phyloP scores from a whole-genome alignment of 129 eudicot species.

The Escallonia herrerae region DNA sequence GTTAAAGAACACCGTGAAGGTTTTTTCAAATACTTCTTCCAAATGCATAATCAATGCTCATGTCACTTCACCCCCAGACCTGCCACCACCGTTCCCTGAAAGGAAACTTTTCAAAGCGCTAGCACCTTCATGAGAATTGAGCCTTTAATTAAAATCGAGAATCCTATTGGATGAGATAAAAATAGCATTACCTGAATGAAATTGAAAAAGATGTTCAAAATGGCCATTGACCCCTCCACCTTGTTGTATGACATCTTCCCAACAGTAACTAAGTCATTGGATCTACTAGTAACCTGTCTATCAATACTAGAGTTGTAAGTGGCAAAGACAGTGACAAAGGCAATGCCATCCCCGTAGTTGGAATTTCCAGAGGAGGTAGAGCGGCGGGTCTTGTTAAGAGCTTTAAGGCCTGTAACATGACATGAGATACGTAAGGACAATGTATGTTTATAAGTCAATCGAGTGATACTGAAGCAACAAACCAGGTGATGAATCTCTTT shows the following conservation, averaged over 20 bases:
- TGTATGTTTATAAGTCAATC: neutral
- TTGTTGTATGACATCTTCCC: conserved; percentile 64
- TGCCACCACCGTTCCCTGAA: no score
- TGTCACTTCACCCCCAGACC: no score
- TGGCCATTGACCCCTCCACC: conserved; percentile 70
- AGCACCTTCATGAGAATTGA: no score
- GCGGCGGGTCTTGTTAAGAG: conserved; percentile 22
- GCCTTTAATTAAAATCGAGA: no score
- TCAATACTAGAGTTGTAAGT: conserved; percentile 54
- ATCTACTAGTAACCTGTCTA: conserved; percentile 21
- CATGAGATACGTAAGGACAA: neutral
- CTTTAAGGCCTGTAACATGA: conserved; percentile 36
- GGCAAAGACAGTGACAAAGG: conserved; percentile 72
- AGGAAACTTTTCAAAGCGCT: no score
- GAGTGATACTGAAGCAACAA: no score
- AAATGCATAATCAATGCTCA: no score
- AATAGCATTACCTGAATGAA: conserved; percentile 24
- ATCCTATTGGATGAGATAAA: no score
- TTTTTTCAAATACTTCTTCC: no score
- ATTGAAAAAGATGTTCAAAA: no score
- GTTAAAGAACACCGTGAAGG: no score
- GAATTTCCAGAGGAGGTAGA: neutral
- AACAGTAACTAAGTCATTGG: conserved; percentile 39
- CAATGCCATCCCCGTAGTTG: conserved; percentile 16
- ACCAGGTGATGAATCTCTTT: no score